phyloP scores from a whole-genome alignment of 768 basidiomycete genomes.

The Cubamyces lactineus region DNA sequence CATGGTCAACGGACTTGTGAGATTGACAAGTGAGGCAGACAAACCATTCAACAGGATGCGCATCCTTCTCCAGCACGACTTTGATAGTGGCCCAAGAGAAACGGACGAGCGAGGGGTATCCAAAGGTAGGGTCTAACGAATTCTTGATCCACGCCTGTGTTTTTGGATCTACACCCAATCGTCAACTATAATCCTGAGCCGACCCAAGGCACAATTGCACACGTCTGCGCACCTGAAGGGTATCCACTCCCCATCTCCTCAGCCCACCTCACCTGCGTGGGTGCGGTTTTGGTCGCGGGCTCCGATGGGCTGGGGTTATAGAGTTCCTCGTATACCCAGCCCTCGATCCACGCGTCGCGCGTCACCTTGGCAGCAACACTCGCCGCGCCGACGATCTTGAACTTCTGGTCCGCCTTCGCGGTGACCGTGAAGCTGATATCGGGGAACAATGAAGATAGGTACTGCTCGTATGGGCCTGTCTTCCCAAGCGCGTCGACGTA shows the following conservation, averaged over 20 bases:
- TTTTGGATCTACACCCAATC: constrained; percentile 69
- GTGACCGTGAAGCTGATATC: constrained; percentile 87
- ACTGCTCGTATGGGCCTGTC: constrained; percentile 81
- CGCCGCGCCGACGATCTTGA: constrained; percentile 95
- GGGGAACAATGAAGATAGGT: constrained; percentile 81
- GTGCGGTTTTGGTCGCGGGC: neutral
- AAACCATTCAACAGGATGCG: constrained; percentile 81
- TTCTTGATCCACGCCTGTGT: constrained; percentile 85
- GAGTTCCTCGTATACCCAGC: constrained; percentile 78
- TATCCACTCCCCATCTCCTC: constrained; percentile 79
- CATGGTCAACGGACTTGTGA: neutral
- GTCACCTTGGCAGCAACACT: constrained; percentile 99
- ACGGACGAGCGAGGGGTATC: constrained; percentile 85
- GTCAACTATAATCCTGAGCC: too few species aligned
- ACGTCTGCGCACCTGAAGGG: constrained; percentile 66
- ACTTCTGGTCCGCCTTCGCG: constrained; percentile 93
- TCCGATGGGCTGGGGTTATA: neutral
- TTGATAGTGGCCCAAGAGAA: constrained; percentile 98
- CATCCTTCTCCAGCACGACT: constrained; percentile 78
- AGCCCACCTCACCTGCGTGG: constrained; percentile 35
- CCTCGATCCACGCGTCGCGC: constrained; percentile 85
- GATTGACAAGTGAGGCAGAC: constrained; percentile 5
- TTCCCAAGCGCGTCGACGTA: constrained; percentile 95
- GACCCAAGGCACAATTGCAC: too few species aligned
- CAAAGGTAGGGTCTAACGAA: constrained; percentile 85